Conservation (phyloP, 257 asterid species). For the Solanum sparsipilum region DNA sequence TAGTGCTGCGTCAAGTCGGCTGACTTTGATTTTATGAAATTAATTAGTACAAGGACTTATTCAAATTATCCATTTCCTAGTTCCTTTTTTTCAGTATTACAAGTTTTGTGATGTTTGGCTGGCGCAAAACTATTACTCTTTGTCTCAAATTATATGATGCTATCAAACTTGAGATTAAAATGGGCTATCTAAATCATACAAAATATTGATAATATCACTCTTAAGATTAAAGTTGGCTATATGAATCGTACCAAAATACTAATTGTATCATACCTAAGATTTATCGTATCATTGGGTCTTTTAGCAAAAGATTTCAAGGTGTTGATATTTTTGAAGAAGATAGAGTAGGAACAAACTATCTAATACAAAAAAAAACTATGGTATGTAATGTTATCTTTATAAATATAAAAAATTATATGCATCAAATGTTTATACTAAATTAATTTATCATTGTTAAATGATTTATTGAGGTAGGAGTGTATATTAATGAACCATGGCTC, state of each 20-base stretch:
- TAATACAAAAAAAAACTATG: not conserved
- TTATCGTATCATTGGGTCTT: not conserved
- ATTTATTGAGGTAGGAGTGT: not conserved
- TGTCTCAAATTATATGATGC: too few relatives aligned
- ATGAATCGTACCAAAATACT: not conserved
- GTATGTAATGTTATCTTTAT: not conserved
- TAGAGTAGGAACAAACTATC: not conserved
- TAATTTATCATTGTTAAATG: not conserved
- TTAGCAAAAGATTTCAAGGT: not conserved
- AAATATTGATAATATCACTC: not conserved
- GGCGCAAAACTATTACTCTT: not conserved
- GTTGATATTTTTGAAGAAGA: not conserved
- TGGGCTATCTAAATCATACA: not conserved
- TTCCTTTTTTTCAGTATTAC: not conserved
- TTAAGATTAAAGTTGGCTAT: not conserved
- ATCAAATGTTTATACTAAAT: not conserved
- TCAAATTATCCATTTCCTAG: not conserved
- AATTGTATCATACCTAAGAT: not conserved
- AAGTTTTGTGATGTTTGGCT: not conserved
- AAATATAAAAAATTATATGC: not conserved
- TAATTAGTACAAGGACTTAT: not conserved
- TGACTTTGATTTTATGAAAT: not conserved
- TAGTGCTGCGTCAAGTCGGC: not conserved
- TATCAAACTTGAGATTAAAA: too few relatives aligned
- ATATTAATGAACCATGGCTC: not conserved